Conservation (phyloP, 2,329 filamentous ascomycete species). For the Rosellinia necatrix region DNA sequence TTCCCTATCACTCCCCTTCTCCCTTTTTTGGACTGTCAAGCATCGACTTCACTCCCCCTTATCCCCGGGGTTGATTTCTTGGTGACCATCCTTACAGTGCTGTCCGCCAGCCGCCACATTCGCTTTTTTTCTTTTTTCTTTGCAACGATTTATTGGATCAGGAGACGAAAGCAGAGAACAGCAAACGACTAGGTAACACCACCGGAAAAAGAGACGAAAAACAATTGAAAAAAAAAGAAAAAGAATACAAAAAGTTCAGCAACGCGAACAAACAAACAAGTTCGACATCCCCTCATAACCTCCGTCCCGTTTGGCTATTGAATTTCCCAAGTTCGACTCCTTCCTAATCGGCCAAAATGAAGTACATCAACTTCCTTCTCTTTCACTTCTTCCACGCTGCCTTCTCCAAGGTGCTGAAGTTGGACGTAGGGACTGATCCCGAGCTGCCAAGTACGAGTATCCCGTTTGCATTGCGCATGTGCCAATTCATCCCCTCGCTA, state of each 20-base stretch:
- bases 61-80: constrained; percentile 34
- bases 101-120: too few relatives aligned
- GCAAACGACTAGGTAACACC: constrained; percentile 3
- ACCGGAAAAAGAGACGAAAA: background rate
- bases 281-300: background rate
- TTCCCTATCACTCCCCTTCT: background rate
- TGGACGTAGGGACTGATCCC: constrained; percentile 27
- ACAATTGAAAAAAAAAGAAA: background rate
- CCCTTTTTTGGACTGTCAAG: constrained; percentile 57
- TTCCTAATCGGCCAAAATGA: constrained; percentile 27
- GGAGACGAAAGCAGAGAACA: constrained; percentile 26
- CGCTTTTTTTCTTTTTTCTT: constrained; percentile 30
- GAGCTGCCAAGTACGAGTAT: constrained; percentile 31
- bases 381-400: constrained; percentile 26
- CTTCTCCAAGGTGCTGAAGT: constrained; percentile 29
- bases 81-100: constrained; percentile 38
- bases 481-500: constrained; percentile 4
- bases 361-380: constrained; percentile 23
- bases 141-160: constrained; percentile 37
- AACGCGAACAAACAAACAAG: background rate
- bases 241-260: background rate
- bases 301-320: background rate
- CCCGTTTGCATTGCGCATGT: background rate
- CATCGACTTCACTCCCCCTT: constrained; percentile 33
- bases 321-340: background rate